Evolutionary conservation across 1,284 basidiomycete genomes (phyloP), one percentile per base, ranked within the genome.

Genomic region (Malassezia obtusa): DNA sequence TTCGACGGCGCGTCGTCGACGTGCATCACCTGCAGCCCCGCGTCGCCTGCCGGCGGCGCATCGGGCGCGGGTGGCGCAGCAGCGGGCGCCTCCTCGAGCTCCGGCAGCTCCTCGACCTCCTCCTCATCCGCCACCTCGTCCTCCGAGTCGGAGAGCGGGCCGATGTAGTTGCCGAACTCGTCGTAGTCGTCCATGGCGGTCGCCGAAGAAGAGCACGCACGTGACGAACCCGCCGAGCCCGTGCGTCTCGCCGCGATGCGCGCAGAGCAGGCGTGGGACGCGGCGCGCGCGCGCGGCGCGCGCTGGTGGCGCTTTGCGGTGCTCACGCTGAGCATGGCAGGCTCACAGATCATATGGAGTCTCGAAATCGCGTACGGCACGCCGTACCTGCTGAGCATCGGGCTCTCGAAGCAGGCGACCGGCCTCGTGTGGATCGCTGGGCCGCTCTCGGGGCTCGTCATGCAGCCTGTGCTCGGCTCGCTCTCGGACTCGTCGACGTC

Each of bases 371-470:
- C 64, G 22, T 92, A 92, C 70, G 90, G 90, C 28, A 95, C 90
- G 2, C 91, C 92, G 0, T 95, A 94, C 75, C 78, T 96, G 38
- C 80, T 94, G 11, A 81, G 80, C 14, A 82, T 98, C 11, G 92
- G 92, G 9, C 79, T 96, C 26, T 85, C 87, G 1, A 90, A 92
- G 71, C 83, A 89, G 67, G 78, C 89, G 25, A 95, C 94, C 4
- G 87, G 87, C 51, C 79, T 95, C 14, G 92, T 98, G 26, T 98
- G 92, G 92, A 80, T 98, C 39, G 92, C 92, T 26, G 94, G 91
- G 5, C 89, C 89, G 0, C 75, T 96, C 55, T 88, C 86, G 52
- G 92, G 92, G 7, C 79, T 98, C 41, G 79, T 98, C 50, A 89
- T 89, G 4, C 92, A 98, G 74, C 92, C 92, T 17, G 79, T 96